Conservation (phyloP, 1,139 yeast species). For the Saccharomyces hybrid region DNA sequence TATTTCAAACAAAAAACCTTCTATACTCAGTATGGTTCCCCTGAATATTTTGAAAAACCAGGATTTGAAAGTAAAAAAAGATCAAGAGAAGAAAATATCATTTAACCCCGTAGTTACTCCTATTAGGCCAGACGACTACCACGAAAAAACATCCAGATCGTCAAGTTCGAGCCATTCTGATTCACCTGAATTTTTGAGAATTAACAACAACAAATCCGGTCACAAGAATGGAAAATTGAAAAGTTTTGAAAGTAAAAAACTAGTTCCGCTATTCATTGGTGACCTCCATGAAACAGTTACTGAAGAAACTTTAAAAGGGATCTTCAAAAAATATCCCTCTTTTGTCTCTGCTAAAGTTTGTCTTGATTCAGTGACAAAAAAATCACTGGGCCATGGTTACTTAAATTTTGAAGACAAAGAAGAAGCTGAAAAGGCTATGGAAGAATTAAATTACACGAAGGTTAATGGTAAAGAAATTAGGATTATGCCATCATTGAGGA, state of each 20-base stretch:
- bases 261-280: conserved; percentile 36
- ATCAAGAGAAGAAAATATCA: background rate
- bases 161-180: background rate
- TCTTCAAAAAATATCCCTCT: conserved; percentile 35
- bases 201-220: background rate
- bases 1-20: background rate
- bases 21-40: background rate
- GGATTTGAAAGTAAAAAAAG: background rate
- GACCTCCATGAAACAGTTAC: conserved; percentile 37
- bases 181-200: background rate
- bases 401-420: conserved; percentile 36
- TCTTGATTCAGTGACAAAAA: conserved; percentile 32
- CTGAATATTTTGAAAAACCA: background rate
- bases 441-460: conserved; percentile 39
- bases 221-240: background rate
- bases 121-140: background rate
- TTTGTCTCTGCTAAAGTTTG: conserved; percentile 44
- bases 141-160: background rate
- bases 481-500: conserved; percentile 45
- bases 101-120: background rate
- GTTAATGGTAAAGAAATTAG: conserved; percentile 39
- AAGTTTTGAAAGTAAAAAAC: background rate
- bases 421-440: conserved; percentile 38
- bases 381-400: conserved; percentile 46
- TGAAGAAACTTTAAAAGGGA: conserved; percentile 33